Conservation (phyloP, 2,329 filamentous ascomycete species). For the Aspergillus pseudoviridinutans region DNA sequence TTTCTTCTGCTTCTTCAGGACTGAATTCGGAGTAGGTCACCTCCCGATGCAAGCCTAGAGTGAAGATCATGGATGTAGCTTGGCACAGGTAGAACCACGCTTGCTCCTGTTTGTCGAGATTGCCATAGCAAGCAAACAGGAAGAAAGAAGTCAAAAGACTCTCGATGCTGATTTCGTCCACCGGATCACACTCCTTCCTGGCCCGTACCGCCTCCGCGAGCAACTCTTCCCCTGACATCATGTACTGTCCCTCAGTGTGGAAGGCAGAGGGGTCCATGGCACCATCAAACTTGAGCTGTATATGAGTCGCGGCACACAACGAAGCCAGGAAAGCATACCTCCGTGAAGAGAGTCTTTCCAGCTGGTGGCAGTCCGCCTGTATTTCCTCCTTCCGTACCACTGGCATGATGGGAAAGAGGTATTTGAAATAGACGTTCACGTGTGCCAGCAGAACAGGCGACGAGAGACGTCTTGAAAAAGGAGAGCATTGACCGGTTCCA, state of each 20-base stretch:
- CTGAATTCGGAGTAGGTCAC: slow-evolving; percentile 46
- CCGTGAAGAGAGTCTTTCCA: slow-evolving; percentile 47
- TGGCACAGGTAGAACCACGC: slow-evolving; percentile 79
- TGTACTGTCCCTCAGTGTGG: slow-evolving; percentile 54
- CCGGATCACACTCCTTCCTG: slow-evolving; percentile 37
- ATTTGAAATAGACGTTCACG: slow-evolving; percentile 40
- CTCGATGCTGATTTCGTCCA: slow-evolving; percentile 39
- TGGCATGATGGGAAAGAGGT: slow-evolving; percentile 43
- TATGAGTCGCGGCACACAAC: slow-evolving; percentile 42
- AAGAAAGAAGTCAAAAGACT: slow-evolving; percentile 69
- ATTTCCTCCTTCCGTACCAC: slow-evolving; percentile 36
- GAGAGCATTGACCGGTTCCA: slow-evolving; percentile 12
- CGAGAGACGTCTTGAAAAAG: slow-evolving; percentile 25
- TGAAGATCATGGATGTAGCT: slow-evolving; percentile 61
- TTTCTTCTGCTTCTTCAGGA: slow-evolving; percentile 57
- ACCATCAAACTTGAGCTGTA: slow-evolving; percentile 41
- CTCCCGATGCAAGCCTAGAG: slow-evolving; percentile 43
- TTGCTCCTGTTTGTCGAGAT: slow-evolving; percentile 67
- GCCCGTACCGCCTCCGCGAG: slow-evolving; percentile 59
- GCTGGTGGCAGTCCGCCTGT: slow-evolving; percentile 43
- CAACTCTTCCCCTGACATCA: slow-evolving; percentile 62
- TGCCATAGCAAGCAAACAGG: slow-evolving; percentile 68
- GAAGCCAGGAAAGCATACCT: slow-evolving; percentile 41
- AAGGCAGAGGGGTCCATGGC: slow-evolving; percentile 19
- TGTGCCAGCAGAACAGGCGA: slow-evolving; percentile 34